Conservation (phyloP, 2,329 filamentous ascomycete species). For the Periconia sp. region DNA sequence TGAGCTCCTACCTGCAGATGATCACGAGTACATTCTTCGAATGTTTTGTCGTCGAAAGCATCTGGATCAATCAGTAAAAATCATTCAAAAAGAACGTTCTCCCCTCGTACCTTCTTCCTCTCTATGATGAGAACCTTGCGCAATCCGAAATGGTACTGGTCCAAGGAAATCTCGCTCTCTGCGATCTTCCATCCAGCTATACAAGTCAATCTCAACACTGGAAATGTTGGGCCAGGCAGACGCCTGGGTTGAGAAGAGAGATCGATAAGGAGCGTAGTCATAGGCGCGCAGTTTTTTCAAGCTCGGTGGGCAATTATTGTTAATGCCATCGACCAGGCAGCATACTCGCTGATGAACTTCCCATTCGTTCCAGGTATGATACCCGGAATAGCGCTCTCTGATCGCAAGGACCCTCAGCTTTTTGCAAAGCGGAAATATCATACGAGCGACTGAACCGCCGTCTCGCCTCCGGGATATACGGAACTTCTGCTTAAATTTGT, state of each 20-base stretch:
- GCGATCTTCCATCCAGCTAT: slow-evolving; percentile 39
- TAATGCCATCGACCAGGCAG: slow-evolving; percentile 37
- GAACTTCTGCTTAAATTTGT: slow-evolving; percentile 39
- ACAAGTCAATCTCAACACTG: slow-evolving; percentile 35
- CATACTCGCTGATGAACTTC: slow-evolving; percentile 42
- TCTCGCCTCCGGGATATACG: slow-evolving; percentile 37
- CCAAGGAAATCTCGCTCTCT: slow-evolving; percentile 34
- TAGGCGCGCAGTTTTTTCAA: slow-evolving; percentile 37
- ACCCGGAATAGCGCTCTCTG: slow-evolving; percentile 36
- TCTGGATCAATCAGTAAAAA: slow-evolving; percentile 10
- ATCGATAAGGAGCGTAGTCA: slow-evolving; percentile 39
- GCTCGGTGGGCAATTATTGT: slow-evolving; percentile 30
- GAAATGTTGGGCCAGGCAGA: slow-evolving; percentile 33
- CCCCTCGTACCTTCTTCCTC: slow-evolving; percentile 25
- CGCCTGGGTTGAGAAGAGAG: slow-evolving; percentile 36
- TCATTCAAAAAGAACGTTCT: neutral
- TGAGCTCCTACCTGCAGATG: slow-evolving; percentile 38
- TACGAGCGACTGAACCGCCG: slow-evolving; percentile 36
- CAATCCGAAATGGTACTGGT: slow-evolving; percentile 36
- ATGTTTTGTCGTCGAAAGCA: slow-evolving; percentile 38
- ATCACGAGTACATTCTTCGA: slow-evolving; percentile 32
- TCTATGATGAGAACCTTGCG: slow-evolving; percentile 34
- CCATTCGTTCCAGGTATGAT: slow-evolving; percentile 42
- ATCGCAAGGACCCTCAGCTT: slow-evolving; percentile 36
- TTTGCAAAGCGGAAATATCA: slow-evolving; percentile 35